These are phyloP conservation scores for Talaromyces sp. DNA, from an alignment of 2,329 filamentous ascomycete species.

Conservation along the genomic window DNA sequence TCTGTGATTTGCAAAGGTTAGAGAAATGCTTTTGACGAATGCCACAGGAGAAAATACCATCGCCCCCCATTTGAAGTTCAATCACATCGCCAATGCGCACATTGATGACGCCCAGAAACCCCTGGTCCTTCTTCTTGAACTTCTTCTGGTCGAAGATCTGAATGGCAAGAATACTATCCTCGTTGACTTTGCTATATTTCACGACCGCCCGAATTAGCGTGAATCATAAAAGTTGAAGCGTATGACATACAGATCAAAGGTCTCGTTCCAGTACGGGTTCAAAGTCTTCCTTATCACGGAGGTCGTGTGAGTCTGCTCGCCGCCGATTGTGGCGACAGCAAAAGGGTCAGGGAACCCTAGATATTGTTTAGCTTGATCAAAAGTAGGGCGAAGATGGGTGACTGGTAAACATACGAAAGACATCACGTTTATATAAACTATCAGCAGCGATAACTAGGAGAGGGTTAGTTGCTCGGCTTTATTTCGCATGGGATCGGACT, in stretches of 20 bases:
- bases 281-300: conserved; percentile 94
- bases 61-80: conserved; percentile 79
- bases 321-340: conserved; percentile 91
- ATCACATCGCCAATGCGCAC: conserved; percentile 92
- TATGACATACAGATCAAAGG: conserved; percentile 81
- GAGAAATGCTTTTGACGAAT: no score
- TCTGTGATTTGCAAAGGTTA: no score
- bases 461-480: conserved; percentile 14
- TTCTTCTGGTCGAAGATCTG: conserved; percentile 99
- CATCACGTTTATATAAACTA: conserved; percentile 97
- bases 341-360: conserved; percentile 96
- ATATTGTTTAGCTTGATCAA: background rate
- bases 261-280: conserved; percentile 99
- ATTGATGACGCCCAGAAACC: conserved; percentile 96
- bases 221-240: background rate
- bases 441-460: conserved; percentile 88
- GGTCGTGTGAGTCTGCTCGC: conserved; percentile 98
- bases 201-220: conserved; percentile 1
- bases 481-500: background rate
- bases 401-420: conserved; percentile 70
- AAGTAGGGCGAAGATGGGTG: background rate
- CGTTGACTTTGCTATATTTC: conserved; percentile 67
- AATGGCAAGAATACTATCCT: conserved; percentile 93
- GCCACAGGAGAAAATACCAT: conserved; percentile 57
- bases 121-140: conserved; percentile 99